Base-by-base conservation (phyloP, 1,284 basidiomycete genomes). In the Apiotrichum veenhuisii region DNA sequence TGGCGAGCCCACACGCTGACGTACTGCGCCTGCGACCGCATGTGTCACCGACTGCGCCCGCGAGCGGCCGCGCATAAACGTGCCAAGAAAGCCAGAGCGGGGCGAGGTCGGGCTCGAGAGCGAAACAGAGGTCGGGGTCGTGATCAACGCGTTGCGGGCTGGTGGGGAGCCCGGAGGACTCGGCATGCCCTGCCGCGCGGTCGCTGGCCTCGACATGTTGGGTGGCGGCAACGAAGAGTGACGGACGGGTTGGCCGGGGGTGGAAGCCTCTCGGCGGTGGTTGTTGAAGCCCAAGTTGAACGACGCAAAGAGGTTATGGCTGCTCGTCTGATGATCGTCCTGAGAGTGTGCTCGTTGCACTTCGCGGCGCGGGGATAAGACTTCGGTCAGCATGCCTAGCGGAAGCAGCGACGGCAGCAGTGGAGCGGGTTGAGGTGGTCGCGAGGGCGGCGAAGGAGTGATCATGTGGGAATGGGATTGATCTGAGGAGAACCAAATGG, bases 1-100 rank as follows among this genome's bases (percentile, higher is more conserved):
- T 3, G 70, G 65, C 14, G 66, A 60, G 18, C 44, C 57, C 18
- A 57, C 57, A 17, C 65, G 53, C 25, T 59, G 56, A 11, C 59
- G 49, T 12, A 59, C 52, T 4, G 58, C 62, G 20, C 59, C 61
- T 30, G 55, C 63, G 44, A 59, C 56, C 8, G 52, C 62, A 51
- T 62, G 64, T 11, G 66, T 73, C 33, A 75, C 53, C 14, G 72
- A 74, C 11, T 66, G 67, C 7, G 75, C 71, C 30, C 76, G 60
- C 0, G 66, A 61, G 41, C 76, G 54, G 9, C 66, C 69, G n/a
- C 76, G 63, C 64, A 76, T 75, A 49, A 77, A 76, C 38, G 61
- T 67, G 41, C 71, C 70, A 10, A 77, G 46, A 50, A 77, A 77
- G n/a, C 67, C 67, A 20, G 64, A 67, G 34, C 76, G 54, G 2